Conservation (phyloP, 208 protist genomes). For the Sergeia podlipaevii region DNA sequence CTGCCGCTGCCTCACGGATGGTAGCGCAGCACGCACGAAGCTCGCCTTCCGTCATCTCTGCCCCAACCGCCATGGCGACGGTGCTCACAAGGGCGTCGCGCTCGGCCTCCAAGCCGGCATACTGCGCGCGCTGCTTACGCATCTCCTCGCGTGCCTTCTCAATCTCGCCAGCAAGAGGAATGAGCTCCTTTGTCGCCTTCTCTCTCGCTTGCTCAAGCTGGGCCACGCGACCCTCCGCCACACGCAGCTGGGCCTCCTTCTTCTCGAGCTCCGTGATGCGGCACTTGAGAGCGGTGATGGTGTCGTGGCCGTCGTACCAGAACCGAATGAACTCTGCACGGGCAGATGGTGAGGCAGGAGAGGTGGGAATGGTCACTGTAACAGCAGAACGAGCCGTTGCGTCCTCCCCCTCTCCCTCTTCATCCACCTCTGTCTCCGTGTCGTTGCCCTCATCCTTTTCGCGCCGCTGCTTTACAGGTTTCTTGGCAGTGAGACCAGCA, state of each 20-base stretch:
- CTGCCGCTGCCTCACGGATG: conserved; percentile 58
- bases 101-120: conserved; percentile 58
- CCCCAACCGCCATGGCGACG: conserved; percentile 15
- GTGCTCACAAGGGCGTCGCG: conserved; percentile 43
- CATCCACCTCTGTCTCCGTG: conserved; percentile 2
- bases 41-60: conserved; percentile 31
- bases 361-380: no score
- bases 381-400: no score
- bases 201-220: conserved; percentile 46
- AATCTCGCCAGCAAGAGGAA: conserved; percentile 46
- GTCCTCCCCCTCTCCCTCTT: no score
- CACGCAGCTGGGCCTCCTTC: conserved; percentile 30
- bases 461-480: no score
- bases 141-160: conserved; percentile 48
- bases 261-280: conserved; percentile 31
- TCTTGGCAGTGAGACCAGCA: no score
- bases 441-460: conserved; percentile 30
- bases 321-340: conserved; percentile 59
- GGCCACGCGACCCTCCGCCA: conserved; percentile 42
- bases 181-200: conserved; percentile 35
- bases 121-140: conserved; percentile 44
- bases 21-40: conserved; percentile 30
- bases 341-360: conserved; percentile 45
- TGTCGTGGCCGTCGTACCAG: conserved; percentile 63
- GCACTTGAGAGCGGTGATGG: conserved; percentile 32